Base-by-base conservation (phyloP, 257 asterid species). In the Plantago ovata region DNA sequence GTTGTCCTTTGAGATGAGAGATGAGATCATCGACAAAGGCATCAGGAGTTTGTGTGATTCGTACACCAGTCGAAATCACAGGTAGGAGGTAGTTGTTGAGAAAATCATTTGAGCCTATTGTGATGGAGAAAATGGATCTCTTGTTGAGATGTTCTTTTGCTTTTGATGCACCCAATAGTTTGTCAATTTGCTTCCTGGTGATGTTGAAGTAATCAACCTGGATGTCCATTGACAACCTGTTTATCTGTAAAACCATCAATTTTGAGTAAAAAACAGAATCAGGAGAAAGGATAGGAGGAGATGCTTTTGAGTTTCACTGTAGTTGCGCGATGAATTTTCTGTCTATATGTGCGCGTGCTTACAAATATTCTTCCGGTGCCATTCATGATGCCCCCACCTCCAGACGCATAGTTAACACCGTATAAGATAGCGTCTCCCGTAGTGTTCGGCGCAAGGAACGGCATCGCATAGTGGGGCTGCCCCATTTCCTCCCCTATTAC, bases 331-430 rank as follows among this genome's bases (percentile, higher is more conserved):
- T n/a, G n/a, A n/a, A n/a, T n/a, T n/a, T n/a, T n/a, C n/a, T n/a
- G n/a, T n/a, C n/a, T n/a, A n/a, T 44, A 44, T 0, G 3, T 44
- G 49, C 11, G 14, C 12, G 19, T 45, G n/a, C 96, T 76, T 73
- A 92, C 98, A 60, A 92, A 92, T 63, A 92, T 73, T 49, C 74
- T 63, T 60, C 98, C 98, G 0, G 96, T 85, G 64, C 82, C 93
- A 41, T 92, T 92, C 94, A 88, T 79, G 70, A 88, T 82, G 43
- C 98, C 98, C 1, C 96, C 98, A 11, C 95, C 98, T 1, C 98
- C 96, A 0, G 98, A 92, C 14, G 98, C 98, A 52, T 92, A 92
- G 61, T 88, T 92, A 15, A 88, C 98, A 2, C 98, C 98, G 13
- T 77, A 66, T 13, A 92, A 46, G 56, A 85, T 11, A 40, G 81